Evolutionary conservation across 2,329 filamentous ascomycete species (phyloP).

Genomic region (Fusarium pininemorale): DNA sequence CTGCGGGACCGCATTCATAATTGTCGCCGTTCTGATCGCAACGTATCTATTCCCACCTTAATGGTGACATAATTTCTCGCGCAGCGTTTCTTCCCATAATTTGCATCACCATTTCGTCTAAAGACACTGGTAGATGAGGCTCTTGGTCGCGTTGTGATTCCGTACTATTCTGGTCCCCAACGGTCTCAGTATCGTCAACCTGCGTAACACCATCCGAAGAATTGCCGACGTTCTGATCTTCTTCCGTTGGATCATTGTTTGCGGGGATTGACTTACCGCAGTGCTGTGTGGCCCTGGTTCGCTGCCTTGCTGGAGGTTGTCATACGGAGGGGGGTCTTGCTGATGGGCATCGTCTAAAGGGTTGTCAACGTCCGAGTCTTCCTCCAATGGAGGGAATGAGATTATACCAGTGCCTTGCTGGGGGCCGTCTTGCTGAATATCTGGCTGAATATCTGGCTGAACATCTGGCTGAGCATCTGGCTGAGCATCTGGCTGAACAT

Average conservation of each 20-base stretch:
- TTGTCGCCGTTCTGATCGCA: background rate
- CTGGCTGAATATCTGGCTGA: background rate
- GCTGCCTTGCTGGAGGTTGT: background rate
- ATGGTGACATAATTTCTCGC: too few relatives aligned
- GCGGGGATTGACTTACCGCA: too few relatives aligned
- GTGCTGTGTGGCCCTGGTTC: background rate
- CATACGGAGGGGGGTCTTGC: too few relatives aligned
- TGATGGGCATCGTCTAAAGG: too few relatives aligned
- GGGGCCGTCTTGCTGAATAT: background rate
- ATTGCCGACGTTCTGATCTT: fast-evolving
- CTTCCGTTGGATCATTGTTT: background rate
- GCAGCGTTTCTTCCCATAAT: too few relatives aligned
- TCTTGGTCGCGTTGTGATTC: background rate
- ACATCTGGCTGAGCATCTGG: background rate
- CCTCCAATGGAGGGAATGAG: too few relatives aligned
- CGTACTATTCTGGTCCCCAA: background rate
- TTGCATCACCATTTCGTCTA: too few relatives aligned
- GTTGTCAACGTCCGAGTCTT: too few relatives aligned
- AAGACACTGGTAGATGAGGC: too few relatives aligned
- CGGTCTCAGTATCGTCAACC: too few relatives aligned
- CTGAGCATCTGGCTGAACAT: background rate
- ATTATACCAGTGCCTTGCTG: background rate
- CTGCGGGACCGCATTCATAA: background rate
- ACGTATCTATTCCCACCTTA: too few relatives aligned
- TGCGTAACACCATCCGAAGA: background rate